Conservation (phyloP, 2,329 filamentous ascomycete genomes). For the Claviceps digitariae region DNA sequence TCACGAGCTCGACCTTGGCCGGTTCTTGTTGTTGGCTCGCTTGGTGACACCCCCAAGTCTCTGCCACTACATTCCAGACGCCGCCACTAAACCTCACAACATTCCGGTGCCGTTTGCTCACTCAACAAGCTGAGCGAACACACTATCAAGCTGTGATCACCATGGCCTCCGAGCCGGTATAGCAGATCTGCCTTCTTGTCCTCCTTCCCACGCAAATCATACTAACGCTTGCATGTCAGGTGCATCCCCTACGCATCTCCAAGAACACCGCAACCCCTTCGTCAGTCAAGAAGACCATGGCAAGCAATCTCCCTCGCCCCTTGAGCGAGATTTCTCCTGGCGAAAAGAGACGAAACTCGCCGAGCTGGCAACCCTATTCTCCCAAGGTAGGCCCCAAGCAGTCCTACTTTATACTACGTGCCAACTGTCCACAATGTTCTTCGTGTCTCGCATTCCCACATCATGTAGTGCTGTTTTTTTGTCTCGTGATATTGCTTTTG, state of each 20-base stretch:
- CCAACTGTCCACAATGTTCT: not conserved
- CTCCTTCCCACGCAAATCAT: not conserved
- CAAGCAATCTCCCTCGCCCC: slow-evolving; percentile 51
- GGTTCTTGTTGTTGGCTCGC: not conserved
- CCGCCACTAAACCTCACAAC: slow-evolving; percentile 13
- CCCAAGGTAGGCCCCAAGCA: slow-evolving; percentile 21
- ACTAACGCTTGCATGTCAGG: slow-evolving; percentile 28
- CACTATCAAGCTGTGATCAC: slow-evolving; percentile 12
- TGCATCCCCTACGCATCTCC: slow-evolving; percentile 68
- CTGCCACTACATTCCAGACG: slow-evolving; percentile 16
- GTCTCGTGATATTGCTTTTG: not conserved
- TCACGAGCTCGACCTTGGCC: not conserved
- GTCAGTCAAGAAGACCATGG: slow-evolving; percentile 49
- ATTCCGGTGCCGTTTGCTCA: slow-evolving; percentile 13
- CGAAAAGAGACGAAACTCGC: slow-evolving; percentile 80
- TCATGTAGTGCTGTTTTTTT: not conserved
- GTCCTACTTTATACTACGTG: not conserved
- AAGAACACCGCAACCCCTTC: slow-evolving; percentile 49
- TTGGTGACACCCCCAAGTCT: not conserved
- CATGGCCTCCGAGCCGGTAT: slow-evolving; percentile 27
- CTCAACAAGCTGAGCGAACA: slow-evolving; percentile 8
- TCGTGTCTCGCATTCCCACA: not conserved
- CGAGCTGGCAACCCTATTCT: slow-evolving; percentile 62
- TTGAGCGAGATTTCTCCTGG: slow-evolving; percentile 81
- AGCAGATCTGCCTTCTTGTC: slow-evolving; percentile 10